Evolutionary conservation across 2,329 filamentous ascomycete genomes (phyloP).

Genomic region (Sporothrix globosa): DNA sequence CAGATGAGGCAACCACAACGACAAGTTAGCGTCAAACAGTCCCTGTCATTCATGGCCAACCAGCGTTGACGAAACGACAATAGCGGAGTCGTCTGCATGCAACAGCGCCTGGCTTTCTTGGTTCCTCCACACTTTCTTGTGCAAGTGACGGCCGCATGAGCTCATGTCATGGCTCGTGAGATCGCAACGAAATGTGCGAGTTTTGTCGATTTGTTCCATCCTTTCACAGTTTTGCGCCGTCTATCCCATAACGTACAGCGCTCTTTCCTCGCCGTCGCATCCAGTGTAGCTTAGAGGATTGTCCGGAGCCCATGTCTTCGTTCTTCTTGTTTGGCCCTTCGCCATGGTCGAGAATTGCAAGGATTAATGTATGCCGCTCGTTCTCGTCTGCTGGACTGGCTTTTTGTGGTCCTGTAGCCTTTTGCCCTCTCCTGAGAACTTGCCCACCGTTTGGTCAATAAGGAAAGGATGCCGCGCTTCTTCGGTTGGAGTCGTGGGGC

Average conservation of each 20-base stretch:
- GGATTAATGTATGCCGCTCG: neutral
- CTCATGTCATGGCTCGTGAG: constrained; percentile 16
- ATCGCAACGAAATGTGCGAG: neutral
- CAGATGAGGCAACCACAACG: neutral
- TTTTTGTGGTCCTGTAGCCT: neutral
- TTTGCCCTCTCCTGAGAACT: neutral
- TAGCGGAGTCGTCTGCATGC: neutral
- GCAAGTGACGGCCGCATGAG: constrained; percentile 19
- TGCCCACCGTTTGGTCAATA: too few species aligned
- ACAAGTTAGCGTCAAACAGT: neutral
- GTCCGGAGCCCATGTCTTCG: too few species aligned
- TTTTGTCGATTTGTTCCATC: neutral
- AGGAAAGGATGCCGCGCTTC: constrained; percentile 4
- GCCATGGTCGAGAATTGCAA: neutral
- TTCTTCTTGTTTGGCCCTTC: neutral
- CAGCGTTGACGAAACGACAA: neutral
- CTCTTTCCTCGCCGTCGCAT: neutral
- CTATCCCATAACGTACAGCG: neutral
- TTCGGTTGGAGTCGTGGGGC: constrained; percentile 30
- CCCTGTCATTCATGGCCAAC: neutral
- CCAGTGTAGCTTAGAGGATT: too few species aligned
- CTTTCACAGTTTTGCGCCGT: neutral
- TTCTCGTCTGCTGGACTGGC: neutral
- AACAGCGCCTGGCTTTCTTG: neutral
- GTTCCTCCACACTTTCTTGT: constrained; percentile 11